Evolutionary conservation across 2,329 filamentous ascomycete species (phyloP), one percentile per base, ranked within the genome.

Genomic region (Penicillium sp.): DNA sequence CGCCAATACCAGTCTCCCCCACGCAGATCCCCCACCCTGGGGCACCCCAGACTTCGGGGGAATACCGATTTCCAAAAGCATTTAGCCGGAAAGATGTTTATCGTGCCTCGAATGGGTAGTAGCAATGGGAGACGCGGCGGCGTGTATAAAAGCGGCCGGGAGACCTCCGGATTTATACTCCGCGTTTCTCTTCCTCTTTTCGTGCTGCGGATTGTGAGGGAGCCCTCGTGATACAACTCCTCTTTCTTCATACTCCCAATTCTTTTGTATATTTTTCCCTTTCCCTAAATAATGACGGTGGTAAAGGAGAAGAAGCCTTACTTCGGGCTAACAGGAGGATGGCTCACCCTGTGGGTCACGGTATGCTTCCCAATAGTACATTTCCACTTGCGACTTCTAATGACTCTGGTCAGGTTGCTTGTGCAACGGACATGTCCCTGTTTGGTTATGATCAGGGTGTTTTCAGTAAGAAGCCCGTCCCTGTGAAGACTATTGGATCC

Each of bases 341-440:
- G 80, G 81, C 75, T 84, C 37, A 83, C 81, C 16, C 82, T 84
- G 60, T 84, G 82, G 82, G 74, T 83, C n/a, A 82, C 77, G 9
- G 76, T 78, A 63, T 47, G 58, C 26, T 45, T 42, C 4, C 43
- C 13, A 62, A 50, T 11, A 11, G 1, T 13, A 13, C 14, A 9
- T 2, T 29, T 14, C 42, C 14, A 42, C 11, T n/a, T 24, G 11
- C 11, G 8, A 7, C 24, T 1, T 13, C 26, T 47, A 52, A 42
- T 51, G 14, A 65, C 42, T n/a, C 63, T 16, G 48, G 29, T 3
- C 19, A 64, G 64, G 71, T 79, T 42, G 77, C 76, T 9, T 80
- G 78, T 65, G 75, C 76, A 27, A 81, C 78, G 3, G 65, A 64
- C 19, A 64, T 66, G 61, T 65, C 76, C 19, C 67, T 79, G 3